A percentile compares a stretch with the other conserved stretches of the same genome.
Conservation (phyloP, 2,329 filamentous ascomycete species). For the Fusarium sp. region DNA sequence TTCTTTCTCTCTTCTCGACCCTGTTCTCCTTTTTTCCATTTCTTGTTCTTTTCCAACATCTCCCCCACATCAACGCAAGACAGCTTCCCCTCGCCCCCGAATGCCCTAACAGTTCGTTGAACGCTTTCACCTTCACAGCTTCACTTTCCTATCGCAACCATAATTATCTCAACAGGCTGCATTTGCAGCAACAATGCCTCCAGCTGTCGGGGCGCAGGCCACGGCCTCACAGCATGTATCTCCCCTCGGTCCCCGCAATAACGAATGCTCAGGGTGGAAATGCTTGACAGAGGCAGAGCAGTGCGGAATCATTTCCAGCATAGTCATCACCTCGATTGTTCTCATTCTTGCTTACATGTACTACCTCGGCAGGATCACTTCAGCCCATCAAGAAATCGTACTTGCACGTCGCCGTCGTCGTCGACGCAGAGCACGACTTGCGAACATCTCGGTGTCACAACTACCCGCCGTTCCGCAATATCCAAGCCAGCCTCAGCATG, state of each 20-base stretch:
- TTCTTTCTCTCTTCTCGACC: neutral
- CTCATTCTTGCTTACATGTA: slow-evolving; percentile 51
- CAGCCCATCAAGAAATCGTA: slow-evolving; percentile 24
- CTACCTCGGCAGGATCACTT: slow-evolving; percentile 46
- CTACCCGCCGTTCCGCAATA: slow-evolving; percentile 32
- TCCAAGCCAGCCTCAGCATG: slow-evolving; percentile 1
- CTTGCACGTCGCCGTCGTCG: slow-evolving; percentile 15
- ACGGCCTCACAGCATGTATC: neutral
- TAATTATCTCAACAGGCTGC: neutral
- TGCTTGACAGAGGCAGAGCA: slow-evolving; percentile 54
- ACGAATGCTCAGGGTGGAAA: slow-evolving; percentile 50
- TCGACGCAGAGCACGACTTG: slow-evolving; percentile 6
- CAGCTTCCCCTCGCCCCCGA: neutral
- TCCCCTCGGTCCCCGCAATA: neutral
- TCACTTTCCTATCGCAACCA: neutral
- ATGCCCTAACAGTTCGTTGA: neutral
- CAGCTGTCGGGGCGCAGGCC: neutral
- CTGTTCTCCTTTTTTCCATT: neutral
- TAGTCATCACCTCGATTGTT: slow-evolving; percentile 45
- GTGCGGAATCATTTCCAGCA: slow-evolving; percentile 55
- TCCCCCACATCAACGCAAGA: neutral
- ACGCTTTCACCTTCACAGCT: neutral
- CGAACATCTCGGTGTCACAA: slow-evolving; percentile 17
- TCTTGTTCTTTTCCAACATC: neutral
- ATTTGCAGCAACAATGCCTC: neutral